These are phyloP conservation scores for Cichorium intybus DNA, from an alignment of 140 eudicot species.

Conservation along the genomic window DNA sequence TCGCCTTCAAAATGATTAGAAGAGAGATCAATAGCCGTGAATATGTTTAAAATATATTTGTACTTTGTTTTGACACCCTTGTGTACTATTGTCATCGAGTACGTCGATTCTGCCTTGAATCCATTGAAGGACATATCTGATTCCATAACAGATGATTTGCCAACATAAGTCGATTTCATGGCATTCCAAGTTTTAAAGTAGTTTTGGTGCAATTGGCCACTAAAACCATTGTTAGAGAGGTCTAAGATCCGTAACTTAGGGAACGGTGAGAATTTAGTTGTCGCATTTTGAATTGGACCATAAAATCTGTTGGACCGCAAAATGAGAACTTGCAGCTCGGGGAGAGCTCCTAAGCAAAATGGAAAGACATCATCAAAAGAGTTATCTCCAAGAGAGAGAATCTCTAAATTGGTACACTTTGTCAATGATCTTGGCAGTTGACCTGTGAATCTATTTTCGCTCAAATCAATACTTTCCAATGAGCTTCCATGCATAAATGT, in stretches of 20 bases:
- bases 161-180: too few species aligned
- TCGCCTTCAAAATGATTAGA: conserved; percentile 27
- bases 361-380: conserved; percentile 29
- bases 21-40: conserved; percentile 30
- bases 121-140: not conserved
- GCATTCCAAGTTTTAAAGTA: too few species aligned
- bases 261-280: not conserved
- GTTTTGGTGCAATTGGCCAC: too few species aligned
- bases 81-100: conserved; percentile 23
- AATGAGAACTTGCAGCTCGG: conserved; percentile 24
- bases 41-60: not conserved
- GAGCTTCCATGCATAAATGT: not conserved
- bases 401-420: too few species aligned
- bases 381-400: too few species aligned
- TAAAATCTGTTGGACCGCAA: conserved; percentile 28
- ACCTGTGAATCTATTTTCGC: too few species aligned
- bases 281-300: conserved; percentile 21
- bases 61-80: conserved; percentile 27
- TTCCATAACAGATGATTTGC: too few species aligned
- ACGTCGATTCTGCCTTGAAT: not conserved
- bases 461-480: conserved; percentile 27
- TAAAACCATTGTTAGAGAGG: too few species aligned
- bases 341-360: conserved; percentile 26
- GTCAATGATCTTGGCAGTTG: too few species aligned
- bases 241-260: conserved; percentile 28